These are phyloP conservation scores for Lecanicillium sp. DNA, from an alignment of 2,329 filamentous ascomycete genomes.

Conservation along the genomic window DNA sequence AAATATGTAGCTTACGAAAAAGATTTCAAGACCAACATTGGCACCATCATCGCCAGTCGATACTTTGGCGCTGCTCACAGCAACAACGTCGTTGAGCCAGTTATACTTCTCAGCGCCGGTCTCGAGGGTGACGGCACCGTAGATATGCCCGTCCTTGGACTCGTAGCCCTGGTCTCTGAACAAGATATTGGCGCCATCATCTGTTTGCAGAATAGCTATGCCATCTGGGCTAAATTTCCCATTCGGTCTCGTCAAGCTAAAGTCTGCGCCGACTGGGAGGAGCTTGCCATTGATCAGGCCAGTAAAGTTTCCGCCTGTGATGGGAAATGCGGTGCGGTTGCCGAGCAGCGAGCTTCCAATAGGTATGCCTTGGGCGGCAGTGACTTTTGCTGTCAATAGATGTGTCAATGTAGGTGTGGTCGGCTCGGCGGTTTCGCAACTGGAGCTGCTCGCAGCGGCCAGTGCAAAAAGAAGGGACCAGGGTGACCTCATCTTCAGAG, in stretches of 20 bases:
- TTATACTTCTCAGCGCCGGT: not conserved
- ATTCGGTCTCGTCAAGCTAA: not conserved
- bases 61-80: not conserved
- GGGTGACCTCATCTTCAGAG: too few species aligned
- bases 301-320: not conserved
- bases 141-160: not conserved
- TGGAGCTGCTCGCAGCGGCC: too few species aligned
- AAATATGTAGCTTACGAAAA: not conserved
- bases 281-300: not conserved
- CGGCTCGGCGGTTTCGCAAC: too few species aligned
- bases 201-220: not conserved
- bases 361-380: too few species aligned
- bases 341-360: too few species aligned
- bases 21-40: not conserved
- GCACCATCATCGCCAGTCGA: not conserved
- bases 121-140: not conserved
- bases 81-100: not conserved
- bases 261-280: not conserved
- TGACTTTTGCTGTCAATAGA: too few species aligned
- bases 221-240: not conserved
- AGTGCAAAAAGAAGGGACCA: too few species aligned
- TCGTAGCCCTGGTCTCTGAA: not conserved
- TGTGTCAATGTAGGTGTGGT: too few species aligned
- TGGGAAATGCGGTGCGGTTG: too few species aligned
- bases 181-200: not conserved